Evolutionary conservation across 2,329 filamentous ascomycete species (phyloP).

Genomic region (Scorias spongiosa): DNA sequence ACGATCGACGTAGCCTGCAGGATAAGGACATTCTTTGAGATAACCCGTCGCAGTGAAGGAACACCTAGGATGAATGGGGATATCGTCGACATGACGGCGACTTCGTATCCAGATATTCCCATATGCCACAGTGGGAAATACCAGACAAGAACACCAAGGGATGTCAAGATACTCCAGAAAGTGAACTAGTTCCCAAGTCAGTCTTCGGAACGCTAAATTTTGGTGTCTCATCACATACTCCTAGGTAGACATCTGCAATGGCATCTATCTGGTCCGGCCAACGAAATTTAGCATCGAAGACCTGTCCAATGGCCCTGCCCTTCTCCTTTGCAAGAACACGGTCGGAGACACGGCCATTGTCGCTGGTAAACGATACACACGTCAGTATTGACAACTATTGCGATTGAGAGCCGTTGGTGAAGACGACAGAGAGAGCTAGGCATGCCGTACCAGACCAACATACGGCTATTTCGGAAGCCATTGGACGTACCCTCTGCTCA

Average conservation of each 20-base stretch:
- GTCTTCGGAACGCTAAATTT: slow-evolving; percentile 2
- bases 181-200: slow-evolving; percentile 46
- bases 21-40: slow-evolving; percentile 42
- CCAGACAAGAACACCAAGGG: slow-evolving; percentile 80
- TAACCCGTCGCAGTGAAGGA: slow-evolving; percentile 49
- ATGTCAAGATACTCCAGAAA: slow-evolving; percentile 91
- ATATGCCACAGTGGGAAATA: slow-evolving; percentile 98
- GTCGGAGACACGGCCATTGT: slow-evolving; percentile 16
- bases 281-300: slow-evolving; percentile 58
- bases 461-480: slow-evolving; percentile 74
- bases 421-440: background rate
- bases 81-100: slow-evolving; percentile 67
- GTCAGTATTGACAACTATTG: background rate
- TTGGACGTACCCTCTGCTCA: slow-evolving; percentile 96
- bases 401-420: background rate
- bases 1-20: slow-evolving; percentile 70
- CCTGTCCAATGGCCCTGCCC: slow-evolving; percentile 53
- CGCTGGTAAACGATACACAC: slow-evolving; percentile 7
- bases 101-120: slow-evolving; percentile 95
- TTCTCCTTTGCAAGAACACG: slow-evolving; percentile 35
- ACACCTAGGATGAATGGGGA: slow-evolving; percentile 68
- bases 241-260: slow-evolving; percentile 78
- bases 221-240: slow-evolving; percentile 39
- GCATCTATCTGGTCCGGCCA: slow-evolving; percentile 65
- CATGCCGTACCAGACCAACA: background rate